These are phyloP conservation scores for Talaromyces atroroseus DNA, from an alignment of 2,329 filamentous ascomycete species.

Conservation along the genomic window DNA sequence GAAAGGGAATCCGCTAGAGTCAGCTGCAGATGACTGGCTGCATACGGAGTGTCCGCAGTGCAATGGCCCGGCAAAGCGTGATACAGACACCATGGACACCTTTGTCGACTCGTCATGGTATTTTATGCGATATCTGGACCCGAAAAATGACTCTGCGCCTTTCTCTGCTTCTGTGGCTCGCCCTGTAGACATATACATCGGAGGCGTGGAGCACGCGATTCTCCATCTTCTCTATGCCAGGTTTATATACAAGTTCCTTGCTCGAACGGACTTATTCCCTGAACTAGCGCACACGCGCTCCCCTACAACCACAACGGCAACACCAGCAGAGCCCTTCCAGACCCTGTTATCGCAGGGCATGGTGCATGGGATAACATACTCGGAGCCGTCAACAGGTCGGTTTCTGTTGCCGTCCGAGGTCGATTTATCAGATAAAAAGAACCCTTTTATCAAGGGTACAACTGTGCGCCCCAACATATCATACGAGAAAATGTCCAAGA, in stretches of 20 bases:
- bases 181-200: slow-evolving; percentile 83
- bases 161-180: slow-evolving; percentile 57
- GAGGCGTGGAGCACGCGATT: slow-evolving; percentile 86
- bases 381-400: slow-evolving; percentile 65
- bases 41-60: slow-evolving; percentile 70
- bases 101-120: slow-evolving; percentile 97
- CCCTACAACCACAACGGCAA: slow-evolving; percentile 31
- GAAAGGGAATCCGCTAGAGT: slow-evolving; percentile 70
- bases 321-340: slow-evolving; percentile 72
- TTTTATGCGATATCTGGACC: slow-evolving; percentile 72
- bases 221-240: slow-evolving; percentile 82
- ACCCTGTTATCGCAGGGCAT: slow-evolving; percentile 84
- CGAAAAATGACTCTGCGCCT: slow-evolving; percentile 56
- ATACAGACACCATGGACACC: slow-evolving; percentile 94
- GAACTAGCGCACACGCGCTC: slow-evolving; percentile 30
- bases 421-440: slow-evolving; percentile 52
- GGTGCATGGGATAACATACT: slow-evolving; percentile 83
- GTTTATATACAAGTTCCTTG: slow-evolving; percentile 84
- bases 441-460: slow-evolving; percentile 59
- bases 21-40: slow-evolving; percentile 63
- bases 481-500: slow-evolving; percentile 94
- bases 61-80: slow-evolving; percentile 62
- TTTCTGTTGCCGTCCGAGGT: slow-evolving; percentile 75
- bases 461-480: slow-evolving; percentile 56
- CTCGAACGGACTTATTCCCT: slow-evolving; percentile 43